Evolutionary conservation across 140 eudicot species (phyloP).

Genomic region (Ambrosia hybrid): DNA sequence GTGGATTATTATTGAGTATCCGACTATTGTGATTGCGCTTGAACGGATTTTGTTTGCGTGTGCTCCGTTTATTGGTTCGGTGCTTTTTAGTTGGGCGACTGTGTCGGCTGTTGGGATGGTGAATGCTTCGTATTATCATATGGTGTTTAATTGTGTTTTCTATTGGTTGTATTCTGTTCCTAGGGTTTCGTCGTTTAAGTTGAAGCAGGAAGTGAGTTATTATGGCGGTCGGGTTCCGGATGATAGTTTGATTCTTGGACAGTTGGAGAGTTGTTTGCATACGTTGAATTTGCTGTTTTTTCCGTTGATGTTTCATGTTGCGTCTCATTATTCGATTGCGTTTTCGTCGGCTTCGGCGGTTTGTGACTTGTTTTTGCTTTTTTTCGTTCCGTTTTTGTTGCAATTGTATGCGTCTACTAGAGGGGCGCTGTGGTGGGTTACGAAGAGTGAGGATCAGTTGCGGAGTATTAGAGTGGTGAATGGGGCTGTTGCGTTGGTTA

Average conservation of each 20-base stretch:
- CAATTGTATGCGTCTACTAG: conserved; percentile 87
- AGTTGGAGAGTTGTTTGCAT: conserved; percentile 91
- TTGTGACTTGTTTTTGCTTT: conserved; percentile 77
- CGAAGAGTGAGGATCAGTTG: conserved; percentile 64
- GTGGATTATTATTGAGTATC: conserved; percentile 96
- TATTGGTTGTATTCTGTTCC: conserved; percentile 91
- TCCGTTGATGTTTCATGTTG: conserved; percentile 77
- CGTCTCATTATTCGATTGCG: conserved; percentile 59
- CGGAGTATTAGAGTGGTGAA: conserved; percentile 69
- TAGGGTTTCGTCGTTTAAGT: conserved; percentile 71
- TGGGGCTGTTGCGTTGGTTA: conserved; percentile 80
- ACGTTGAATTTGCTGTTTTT: conserved; percentile 62
- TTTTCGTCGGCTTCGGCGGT: conserved; percentile 69
- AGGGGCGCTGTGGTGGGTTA: conserved; percentile 97
- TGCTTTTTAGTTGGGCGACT: conserved; percentile 87
- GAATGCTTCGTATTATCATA: conserved; percentile 71
- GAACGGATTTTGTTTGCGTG: conserved; percentile 88
- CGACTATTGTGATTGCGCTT: conserved; percentile 75
- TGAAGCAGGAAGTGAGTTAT: conserved; percentile 64
- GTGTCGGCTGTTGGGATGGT: conserved; percentile 90
- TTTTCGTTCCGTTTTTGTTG: conserved; percentile 82
- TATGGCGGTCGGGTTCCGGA: conserved; percentile 90
- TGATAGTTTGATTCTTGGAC: conserved; percentile 70
- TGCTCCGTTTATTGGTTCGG: conserved; percentile 60
- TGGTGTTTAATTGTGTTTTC: conserved; percentile 69